These are phyloP conservation scores for Talaromyces trachyspermus DNA, from an alignment of 495 filamentous ascomycete genomes.

Conservation along the genomic window DNA sequence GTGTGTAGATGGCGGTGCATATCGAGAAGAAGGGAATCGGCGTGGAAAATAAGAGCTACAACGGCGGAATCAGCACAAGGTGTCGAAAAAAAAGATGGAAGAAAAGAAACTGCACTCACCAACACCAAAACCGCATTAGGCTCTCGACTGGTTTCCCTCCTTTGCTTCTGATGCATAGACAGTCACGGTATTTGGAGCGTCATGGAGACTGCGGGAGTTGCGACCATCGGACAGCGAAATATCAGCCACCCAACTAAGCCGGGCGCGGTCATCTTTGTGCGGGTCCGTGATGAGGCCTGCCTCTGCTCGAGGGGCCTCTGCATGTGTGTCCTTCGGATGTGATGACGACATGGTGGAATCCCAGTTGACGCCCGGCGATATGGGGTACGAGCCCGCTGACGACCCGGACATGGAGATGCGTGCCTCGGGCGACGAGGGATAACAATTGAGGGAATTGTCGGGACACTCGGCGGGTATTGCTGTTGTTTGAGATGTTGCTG, in stretches of 20 bases:
- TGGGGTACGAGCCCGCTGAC: conserved; percentile 4
- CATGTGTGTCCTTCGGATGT: neutral
- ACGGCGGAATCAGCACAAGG: neutral
- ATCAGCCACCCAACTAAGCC: neutral
- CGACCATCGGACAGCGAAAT: conserved; percentile 4
- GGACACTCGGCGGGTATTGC: neutral
- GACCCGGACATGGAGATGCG: conserved; percentile 7
- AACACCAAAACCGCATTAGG: conserved; percentile 22
- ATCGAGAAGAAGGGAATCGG: conserved; percentile 41
- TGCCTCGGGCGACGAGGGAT: conserved; percentile 8
- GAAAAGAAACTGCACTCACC: no score
- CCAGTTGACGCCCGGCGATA: conserved; percentile 1
- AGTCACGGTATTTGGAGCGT: conserved; percentile 1
- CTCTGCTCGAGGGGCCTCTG: neutral
- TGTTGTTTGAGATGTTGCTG: neutral
- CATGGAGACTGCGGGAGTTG: neutral
- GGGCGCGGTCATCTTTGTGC: neutral
- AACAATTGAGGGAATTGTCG: neutral
- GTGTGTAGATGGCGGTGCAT: conserved; percentile 34
- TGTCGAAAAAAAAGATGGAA: neutral
- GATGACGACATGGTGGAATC: conserved; percentile 3
- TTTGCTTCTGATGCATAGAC: conserved; percentile 6
- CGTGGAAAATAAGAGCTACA: conserved; percentile 43
- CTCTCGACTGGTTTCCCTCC: conserved; percentile 10
- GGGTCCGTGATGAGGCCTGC: neutral